Conservation (phyloP, 148 eudicot genomes). For the Nepenthes mirabilis region DNA sequence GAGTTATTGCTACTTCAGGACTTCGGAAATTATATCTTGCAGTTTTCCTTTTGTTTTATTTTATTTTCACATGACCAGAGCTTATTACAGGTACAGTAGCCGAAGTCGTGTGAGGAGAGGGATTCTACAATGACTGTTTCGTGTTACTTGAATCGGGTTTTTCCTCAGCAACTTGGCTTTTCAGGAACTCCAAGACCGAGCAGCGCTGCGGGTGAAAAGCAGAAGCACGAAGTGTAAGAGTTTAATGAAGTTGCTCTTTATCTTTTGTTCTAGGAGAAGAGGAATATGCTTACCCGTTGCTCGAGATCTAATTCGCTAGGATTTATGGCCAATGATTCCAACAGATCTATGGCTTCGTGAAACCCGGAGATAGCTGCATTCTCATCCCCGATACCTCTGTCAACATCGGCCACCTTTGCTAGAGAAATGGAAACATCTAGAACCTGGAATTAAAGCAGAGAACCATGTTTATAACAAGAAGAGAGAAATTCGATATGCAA, state of each 20-base stretch:
- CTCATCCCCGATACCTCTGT: conserved; percentile 72
- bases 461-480: neutral
- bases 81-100: no score
- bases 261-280: neutral
- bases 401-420: conserved; percentile 97
- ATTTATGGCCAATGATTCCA: conserved; percentile 45
- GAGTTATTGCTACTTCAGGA: no score
- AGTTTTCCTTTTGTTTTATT: no score
- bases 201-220: conserved; percentile 44
- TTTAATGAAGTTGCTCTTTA: neutral
- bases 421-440: conserved; percentile 78
- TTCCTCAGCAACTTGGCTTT: conserved; percentile 46
- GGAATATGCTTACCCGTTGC: conserved; percentile 55
- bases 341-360: conserved; percentile 52
- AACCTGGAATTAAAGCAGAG: conserved; percentile 26
- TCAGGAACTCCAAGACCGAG: conserved; percentile 76
- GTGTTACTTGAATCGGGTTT: conserved; percentile 15
- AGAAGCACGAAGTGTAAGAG: neutral
- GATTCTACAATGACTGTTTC: neutral
- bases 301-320: conserved; percentile 54
- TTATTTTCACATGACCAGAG: no score
- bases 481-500: neutral
- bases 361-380: conserved; percentile 56
- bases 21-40: no score
- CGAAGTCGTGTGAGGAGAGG: no score